Conservation (phyloP, 805 yeast genomes). For the Alloascoidea africana region DNA sequence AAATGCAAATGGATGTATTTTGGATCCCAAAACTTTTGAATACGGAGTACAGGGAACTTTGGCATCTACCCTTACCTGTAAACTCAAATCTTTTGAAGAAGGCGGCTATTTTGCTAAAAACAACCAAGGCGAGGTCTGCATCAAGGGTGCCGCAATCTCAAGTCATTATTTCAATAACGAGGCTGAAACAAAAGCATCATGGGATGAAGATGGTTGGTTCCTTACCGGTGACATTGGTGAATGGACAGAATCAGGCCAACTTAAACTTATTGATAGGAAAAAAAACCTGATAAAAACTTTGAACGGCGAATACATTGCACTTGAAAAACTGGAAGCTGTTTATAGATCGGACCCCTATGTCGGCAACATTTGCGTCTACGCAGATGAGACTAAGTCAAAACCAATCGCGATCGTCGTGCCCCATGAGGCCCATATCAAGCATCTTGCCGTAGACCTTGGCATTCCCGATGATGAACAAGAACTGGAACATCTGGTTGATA, state of each 20-base stretch:
- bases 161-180: conserved; percentile 56
- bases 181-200: conserved; percentile 48
- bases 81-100: conserved; percentile 64
- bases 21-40: conserved; percentile 43
- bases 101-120: conserved; percentile 70
- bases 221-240: conserved; percentile 78
- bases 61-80: conserved; percentile 59
- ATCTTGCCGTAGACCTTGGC: conserved; percentile 36
- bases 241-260: conserved; percentile 60
- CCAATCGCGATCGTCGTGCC: conserved; percentile 70
- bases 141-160: conserved; percentile 46
- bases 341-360: conserved; percentile 61
- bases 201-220: conserved; percentile 65
- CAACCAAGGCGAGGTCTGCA: conserved; percentile 68
- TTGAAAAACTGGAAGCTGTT: conserved; percentile 65
- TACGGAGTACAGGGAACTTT: conserved; percentile 57
- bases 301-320: conserved; percentile 79
- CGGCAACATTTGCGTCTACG: conserved; percentile 63
- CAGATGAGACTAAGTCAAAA: conserved; percentile 60
- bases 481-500: conserved; percentile 25
- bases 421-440: conserved; percentile 38
- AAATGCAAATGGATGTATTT: conserved; percentile 55
- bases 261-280: conserved; percentile 66
- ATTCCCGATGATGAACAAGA: conserved; percentile 24
- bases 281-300: conserved; percentile 73